phyloP scores from a whole-genome alignment of 768 basidiomycete species.

The Rhodotorula babjevae region DNA sequence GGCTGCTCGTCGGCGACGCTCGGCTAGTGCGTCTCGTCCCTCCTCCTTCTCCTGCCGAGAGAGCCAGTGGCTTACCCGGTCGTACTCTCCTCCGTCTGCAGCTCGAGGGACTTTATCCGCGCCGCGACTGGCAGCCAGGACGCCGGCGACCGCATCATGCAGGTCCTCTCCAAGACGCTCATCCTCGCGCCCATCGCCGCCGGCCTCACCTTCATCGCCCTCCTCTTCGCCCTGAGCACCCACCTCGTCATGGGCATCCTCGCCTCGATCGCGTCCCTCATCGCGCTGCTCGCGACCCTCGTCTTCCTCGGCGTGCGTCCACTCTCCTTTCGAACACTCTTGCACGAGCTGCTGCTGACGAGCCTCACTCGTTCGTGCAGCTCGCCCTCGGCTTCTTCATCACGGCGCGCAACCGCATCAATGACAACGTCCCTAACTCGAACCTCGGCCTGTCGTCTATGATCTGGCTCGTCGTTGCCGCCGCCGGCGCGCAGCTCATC shows the following conservation, averaged over 20 bases:
- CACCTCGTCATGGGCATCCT: conserved; percentile 46
- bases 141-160: conserved; percentile 7
- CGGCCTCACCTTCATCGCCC: conserved; percentile 46
- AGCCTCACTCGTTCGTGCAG: not conserved
- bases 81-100: not conserved
- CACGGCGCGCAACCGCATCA: conserved; percentile 20
- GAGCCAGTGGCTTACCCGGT: not conserved
- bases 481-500: conserved; percentile 18
- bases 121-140: not conserved
- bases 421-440: conserved; percentile 18
- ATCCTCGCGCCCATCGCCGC: conserved; percentile 47
- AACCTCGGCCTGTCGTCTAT: not conserved
- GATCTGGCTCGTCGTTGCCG: conserved; percentile 37
- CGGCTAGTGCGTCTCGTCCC: conserved; percentile 9
- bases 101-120: not conserved
- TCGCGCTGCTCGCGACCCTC: conserved; percentile 46
- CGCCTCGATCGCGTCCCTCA: conserved; percentile 42
- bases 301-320: conserved; percentile 45
- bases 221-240: conserved; percentile 45
- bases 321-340: not conserved
- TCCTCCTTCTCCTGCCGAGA: not conserved
- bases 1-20: not conserved
- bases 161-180: conserved; percentile 43
- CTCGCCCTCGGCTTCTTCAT: conserved; percentile 35
- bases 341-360: no score